Evolutionary conservation across 768 basidiomycete genomes (phyloP).

Genomic region (Leucosporidium creatinivorum): DNA sequence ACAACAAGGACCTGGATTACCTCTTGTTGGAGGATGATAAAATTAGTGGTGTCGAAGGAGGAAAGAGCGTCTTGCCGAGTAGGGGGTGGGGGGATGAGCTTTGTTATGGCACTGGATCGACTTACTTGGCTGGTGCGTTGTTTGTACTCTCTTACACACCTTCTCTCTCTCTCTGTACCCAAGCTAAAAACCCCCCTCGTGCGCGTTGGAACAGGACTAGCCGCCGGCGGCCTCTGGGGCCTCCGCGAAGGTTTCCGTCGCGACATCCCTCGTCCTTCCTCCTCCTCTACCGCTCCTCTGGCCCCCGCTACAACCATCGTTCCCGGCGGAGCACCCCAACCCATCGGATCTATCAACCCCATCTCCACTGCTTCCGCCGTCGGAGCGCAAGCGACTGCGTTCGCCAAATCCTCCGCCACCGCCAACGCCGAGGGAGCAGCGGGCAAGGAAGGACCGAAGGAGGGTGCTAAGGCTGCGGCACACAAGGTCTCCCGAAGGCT

Average conservation of each 20-base stretch:
- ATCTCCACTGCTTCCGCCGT: slow-evolving; percentile 31
- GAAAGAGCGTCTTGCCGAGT: slow-evolving; percentile 81
- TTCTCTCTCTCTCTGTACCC: too few species aligned
- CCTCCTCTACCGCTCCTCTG: slow-evolving; percentile 12
- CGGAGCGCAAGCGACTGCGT: slow-evolving; percentile 21
- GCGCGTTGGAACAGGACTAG: too few species aligned
- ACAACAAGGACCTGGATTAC: slow-evolving; percentile 75
- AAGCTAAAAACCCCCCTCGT: slow-evolving; percentile 42
- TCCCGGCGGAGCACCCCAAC: neutral
- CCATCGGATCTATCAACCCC: neutral
- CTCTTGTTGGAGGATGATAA: slow-evolving; percentile 94
- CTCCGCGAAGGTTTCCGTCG: slow-evolving; percentile 77
- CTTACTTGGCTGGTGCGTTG: slow-evolving; percentile 89
- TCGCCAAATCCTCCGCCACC: slow-evolving; percentile 24
- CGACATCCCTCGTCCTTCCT: slow-evolving; percentile 50
- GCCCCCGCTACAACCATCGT: neutral
- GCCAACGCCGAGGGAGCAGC: slow-evolving; percentile 2
- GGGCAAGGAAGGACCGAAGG: slow-evolving; percentile 1
- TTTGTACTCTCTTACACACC: slow-evolving; percentile 39
- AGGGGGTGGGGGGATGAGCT: slow-evolving; percentile 99
- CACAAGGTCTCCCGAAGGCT: slow-evolving; percentile 42
- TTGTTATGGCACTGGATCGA: slow-evolving; percentile 98
- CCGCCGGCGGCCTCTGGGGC: slow-evolving; percentile 91
- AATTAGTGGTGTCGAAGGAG: slow-evolving; percentile 78
- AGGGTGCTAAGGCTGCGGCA: slow-evolving; percentile 1